Evolutionary conservation across 148 eudicot genomes (phyloP), one percentile per base, ranked within the genome.

Genomic region (Suaeda aralocaspica): DNA sequence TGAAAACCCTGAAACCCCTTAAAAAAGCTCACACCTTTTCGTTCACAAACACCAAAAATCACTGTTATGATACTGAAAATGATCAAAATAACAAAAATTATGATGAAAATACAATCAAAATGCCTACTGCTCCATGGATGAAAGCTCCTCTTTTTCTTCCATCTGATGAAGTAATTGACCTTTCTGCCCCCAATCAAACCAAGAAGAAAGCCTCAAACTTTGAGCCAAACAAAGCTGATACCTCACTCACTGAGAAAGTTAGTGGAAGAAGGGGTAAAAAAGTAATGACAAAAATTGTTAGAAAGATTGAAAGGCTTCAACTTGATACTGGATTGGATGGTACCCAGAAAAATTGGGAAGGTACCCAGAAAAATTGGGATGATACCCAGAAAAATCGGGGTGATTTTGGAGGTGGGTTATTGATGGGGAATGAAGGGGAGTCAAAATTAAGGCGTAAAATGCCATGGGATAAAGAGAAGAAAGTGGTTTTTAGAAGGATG

Each of bases 61-160:
- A 64, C 64, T 24, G 36, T 44, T 12, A 36, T 61, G 48, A 18
- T 19, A 52, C 16, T 53, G 65, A 57, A 44, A 59, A 52, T 66
- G 74, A 59, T 49, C 61, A 31, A 26, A 29, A 51, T 68, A 57
- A n/a, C 62, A 36, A 45, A 24, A 46, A 19, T 55, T 19, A 66
- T 59, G 67, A 60, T 26, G 80, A 82, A 55, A 42, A 29, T 59
- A 41, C 12, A 22, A 71, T 84, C 5, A 82, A 79, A 76, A 81
- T 84, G 76, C 97, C 97, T 12, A 86, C 95, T n/a, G 88, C 97
- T 59, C 97, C 97, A 75, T 92, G 97, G 97, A 89, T 87, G 92
- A 89, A 67, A 59, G 78, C 81, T 56, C 83, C 86, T 9, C 85
- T 86, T 21, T 70, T 82, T 68, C 77, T 91, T 48, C 70, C 81